phyloP scores from a whole-genome alignment of 768 basidiomycete species.

The Termitomyces sp. region DNA sequence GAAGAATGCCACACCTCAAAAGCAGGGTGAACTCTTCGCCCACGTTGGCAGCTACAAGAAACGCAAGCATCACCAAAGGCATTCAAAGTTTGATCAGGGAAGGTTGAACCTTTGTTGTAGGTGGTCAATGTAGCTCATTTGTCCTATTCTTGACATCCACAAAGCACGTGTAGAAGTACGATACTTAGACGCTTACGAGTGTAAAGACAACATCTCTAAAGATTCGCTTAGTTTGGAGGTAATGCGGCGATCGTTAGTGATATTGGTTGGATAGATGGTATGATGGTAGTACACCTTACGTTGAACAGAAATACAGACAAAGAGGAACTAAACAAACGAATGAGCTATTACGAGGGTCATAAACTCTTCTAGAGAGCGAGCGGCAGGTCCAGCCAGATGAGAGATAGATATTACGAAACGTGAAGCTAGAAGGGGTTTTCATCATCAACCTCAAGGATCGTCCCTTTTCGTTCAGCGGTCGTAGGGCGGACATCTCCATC shows the following conservation, averaged over 20 bases:
- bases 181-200: not conserved
- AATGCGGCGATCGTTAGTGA: not conserved
- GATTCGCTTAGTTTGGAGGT: not conserved
- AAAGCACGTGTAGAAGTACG: not conserved
- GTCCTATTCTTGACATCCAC: not conserved
- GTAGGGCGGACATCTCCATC: conserved; percentile 16
- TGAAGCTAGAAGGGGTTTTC: conserved; percentile 67
- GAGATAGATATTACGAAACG: conserved; percentile 8
- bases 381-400: conserved; percentile 18
- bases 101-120: not conserved
- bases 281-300: conserved; percentile 17
- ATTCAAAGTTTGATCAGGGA: not conserved
- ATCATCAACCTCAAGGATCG: conserved; percentile 43
- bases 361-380: conserved; percentile 15
- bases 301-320: conserved; percentile 17
- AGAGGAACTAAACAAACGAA: conserved; percentile 10
- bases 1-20: not conserved
- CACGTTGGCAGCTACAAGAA: not conserved
- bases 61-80: not conserved
- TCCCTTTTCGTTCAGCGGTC: conserved; percentile 24
- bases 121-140: not conserved
- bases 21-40: not conserved
- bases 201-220: not conserved
- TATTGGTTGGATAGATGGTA: not conserved
- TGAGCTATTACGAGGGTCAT: conserved; percentile 11